A percentile compares a stretch with the other conserved stretches of the same genome.
Evolutionary conservation across 768 basidiomycete species (phyloP).

Genomic region (Suillus clintonianus): DNA sequence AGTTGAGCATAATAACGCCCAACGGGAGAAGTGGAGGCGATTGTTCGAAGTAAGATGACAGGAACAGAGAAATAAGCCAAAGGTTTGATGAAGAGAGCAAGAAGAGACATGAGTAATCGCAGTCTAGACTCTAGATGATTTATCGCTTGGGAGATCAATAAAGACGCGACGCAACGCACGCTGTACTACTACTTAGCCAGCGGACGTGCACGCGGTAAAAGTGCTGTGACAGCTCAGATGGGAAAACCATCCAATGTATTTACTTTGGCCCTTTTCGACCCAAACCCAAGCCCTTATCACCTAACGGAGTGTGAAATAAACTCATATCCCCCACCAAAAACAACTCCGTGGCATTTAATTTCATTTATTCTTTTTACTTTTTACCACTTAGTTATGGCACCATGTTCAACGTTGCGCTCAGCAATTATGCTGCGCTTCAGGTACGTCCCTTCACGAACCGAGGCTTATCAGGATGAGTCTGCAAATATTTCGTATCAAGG

Average conservation of each 20-base stretch:
- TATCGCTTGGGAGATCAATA: slow-evolving; percentile 14
- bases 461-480: neutral
- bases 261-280: slow-evolving; percentile 9
- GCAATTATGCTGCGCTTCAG: neutral
- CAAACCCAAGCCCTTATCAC: neutral
- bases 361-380: neutral
- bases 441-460: neutral
- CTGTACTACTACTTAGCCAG: slow-evolving; percentile 16
- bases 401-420: neutral
- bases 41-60: slow-evolving; percentile 59
- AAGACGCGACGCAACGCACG: slow-evolving; percentile 19
- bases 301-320: neutral
- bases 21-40: slow-evolving; percentile 54
- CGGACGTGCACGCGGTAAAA: slow-evolving; percentile 18
- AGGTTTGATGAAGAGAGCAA: slow-evolving; percentile 63
- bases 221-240: slow-evolving; percentile 21
- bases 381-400: too few relatives aligned
- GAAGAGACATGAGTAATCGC: slow-evolving; percentile 56
- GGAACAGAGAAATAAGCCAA: slow-evolving; percentile 80
- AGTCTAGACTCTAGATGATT: slow-evolving; percentile 12
- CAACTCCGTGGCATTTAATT: neutral
- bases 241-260: slow-evolving; percentile 22
- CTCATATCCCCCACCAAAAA: neutral
- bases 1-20: slow-evolving; percentile 75
- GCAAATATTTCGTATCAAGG: neutral